phyloP scores from a whole-genome alignment of 352 stramenopile genomes.

The Globisporangium megalacanthum region DNA sequence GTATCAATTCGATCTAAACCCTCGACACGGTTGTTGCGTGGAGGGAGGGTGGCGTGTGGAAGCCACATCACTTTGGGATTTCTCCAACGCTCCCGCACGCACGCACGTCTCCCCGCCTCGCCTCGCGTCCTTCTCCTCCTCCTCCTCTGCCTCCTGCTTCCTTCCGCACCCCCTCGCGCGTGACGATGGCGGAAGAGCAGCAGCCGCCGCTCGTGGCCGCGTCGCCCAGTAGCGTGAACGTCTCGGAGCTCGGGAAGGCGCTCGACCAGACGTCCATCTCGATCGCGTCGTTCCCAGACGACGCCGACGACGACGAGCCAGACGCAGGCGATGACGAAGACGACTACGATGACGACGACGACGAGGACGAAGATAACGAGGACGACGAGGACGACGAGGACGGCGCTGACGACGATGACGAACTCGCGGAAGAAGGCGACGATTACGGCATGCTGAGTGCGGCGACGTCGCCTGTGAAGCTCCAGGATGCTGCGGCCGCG shows the following conservation, averaged over 20 bases:
- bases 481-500: neutral
- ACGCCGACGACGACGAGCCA: constrained; percentile 7
- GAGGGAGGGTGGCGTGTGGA: too few relatives aligned
- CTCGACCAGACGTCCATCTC: constrained; percentile 76
- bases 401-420: constrained; percentile 10
- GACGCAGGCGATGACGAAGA: constrained; percentile 12
- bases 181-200: neutral
- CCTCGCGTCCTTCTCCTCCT: too few relatives aligned
- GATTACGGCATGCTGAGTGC: constrained; percentile 9
- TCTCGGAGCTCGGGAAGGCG: constrained; percentile 71
- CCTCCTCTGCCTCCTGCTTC: neutral
- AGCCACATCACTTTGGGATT: too few relatives aligned
- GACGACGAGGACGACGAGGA: constrained; percentile 7
- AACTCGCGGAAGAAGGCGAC: constrained; percentile 13
- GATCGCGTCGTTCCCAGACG: constrained; percentile 1
- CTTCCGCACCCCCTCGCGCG: neutral
- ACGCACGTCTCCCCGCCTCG: too few relatives aligned
- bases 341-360: constrained; percentile 8
- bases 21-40: too few relatives aligned
- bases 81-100: too few relatives aligned
- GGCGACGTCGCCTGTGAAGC: constrained; percentile 14
- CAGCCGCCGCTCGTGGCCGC: constrained; percentile 1
- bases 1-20: too few relatives aligned
- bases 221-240: constrained; percentile 17
- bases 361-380: constrained; percentile 10